Evolutionary conservation across 257 asterid species (phyloP).

Genomic region (Cynanchum wilfordii): DNA sequence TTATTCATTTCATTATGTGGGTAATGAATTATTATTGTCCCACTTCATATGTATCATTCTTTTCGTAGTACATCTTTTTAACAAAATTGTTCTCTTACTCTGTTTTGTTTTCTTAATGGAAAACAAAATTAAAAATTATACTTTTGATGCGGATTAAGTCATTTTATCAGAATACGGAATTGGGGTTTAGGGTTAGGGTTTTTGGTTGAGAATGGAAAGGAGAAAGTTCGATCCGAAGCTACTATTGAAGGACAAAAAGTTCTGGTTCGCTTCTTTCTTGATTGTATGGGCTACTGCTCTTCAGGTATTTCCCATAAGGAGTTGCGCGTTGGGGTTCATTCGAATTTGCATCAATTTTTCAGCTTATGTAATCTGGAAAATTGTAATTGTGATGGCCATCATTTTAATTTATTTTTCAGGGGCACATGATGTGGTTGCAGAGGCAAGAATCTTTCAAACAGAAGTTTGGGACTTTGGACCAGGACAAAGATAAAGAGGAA

Average conservation of each 20-base stretch:
- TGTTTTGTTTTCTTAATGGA: no score
- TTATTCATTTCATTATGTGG: no score
- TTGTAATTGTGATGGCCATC: not conserved
- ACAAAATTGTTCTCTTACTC: no score
- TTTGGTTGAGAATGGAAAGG: constrained; percentile 32
- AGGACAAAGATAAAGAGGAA: constrained; percentile 24
- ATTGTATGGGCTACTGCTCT: constrained; percentile 82
- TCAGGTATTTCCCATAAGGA: constrained; percentile 44
- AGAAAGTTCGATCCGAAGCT: constrained; percentile 41
- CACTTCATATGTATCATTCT: no score
- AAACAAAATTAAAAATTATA: no score
- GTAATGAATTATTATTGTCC: no score
- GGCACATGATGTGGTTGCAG: constrained; percentile 88
- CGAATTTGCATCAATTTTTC: constrained; percentile 1
- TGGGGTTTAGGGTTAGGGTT: constrained; percentile 18
- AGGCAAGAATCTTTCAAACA: constrained; percentile 80
- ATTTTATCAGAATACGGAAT: not conserved
- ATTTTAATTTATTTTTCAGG: constrained; percentile 33
- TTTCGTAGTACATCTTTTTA: no score
- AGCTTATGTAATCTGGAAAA: not conserved
- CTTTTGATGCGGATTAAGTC: no score
- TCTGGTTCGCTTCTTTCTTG: constrained; percentile 76
- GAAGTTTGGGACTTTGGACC: constrained; percentile 50
- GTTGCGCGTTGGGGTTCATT: not conserved
- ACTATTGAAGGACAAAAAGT: constrained; percentile 60